Evolutionary conservation across 177 flowering plant genomes (phyloP), one percentile per base, ranked within the genome.

Genomic region (Vitis hybrid): DNA sequence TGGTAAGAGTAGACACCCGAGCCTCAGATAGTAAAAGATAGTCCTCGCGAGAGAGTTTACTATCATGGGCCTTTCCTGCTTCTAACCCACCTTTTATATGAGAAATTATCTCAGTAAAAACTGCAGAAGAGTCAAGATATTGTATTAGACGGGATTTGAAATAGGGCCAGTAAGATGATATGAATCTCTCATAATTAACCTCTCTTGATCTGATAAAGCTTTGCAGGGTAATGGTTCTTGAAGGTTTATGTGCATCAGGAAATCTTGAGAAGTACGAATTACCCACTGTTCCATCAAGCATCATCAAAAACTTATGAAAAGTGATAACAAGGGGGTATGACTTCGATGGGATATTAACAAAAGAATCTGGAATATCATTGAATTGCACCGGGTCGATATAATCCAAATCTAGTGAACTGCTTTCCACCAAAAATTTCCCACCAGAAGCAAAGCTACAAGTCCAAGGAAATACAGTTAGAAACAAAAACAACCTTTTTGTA

Each of bases 211-310:
- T 72, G 3, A 84, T 67, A 52, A 86, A 72, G 2, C 69, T 70
- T 61, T 82, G 82, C 1, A 81, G 66, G 3, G 79, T 79, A 74
- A 75, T 62, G 22, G 85, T 79, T 21, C 70, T 74, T 26, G 76
- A 72, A 66, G 62, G 55, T 45, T 67, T 66, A 56, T 69, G 75
- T 19, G 70, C 58, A 33, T 74, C 75, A 56, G 26, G 75, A 61
- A 88, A 86, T 57, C 80, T 80, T 51, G 76, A 71, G 65, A 88
- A 88, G 67, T 75, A 88, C 1, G 92, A 88, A 19, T n/a, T 67
- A 16, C 76, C 81, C 51, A 84, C 33, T 14, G 83, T 85, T 2
- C 90, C 89, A 75, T 92, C 96, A 56, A 92, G 91, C 96, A 92
- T 92, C 81, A 90, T 69, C 70, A 92, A 69, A 73, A 88, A 82